phyloP scores from a whole-genome alignment of 331 rosid species.

The Malus hybrid region DNA sequence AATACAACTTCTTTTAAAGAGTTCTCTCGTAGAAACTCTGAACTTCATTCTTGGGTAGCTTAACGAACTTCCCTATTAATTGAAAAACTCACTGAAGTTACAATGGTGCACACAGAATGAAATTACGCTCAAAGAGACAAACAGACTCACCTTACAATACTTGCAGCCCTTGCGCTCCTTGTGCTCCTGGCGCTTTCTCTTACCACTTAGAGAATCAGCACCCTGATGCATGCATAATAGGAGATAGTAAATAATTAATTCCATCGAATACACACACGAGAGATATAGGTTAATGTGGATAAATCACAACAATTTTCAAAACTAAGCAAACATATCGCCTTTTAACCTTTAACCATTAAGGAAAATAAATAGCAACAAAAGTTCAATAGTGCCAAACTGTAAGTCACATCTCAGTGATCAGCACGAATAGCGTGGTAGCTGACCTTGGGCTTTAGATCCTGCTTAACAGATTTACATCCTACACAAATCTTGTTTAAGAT shows the following conservation, averaged over 20 bases:
- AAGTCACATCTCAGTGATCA: conserved; percentile 10
- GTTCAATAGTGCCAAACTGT: neutral
- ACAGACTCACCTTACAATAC: conserved; percentile 76
- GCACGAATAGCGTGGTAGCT: conserved; percentile 31
- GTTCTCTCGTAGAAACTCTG: conserved; percentile 65
- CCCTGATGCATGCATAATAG: conserved; percentile 44
- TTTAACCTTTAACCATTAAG: neutral
- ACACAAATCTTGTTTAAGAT: conserved; percentile 83
- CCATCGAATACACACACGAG: neutral
- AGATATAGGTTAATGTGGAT: too few relatives aligned
- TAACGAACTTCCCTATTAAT: conserved; percentile 43
- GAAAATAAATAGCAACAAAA: neutral
- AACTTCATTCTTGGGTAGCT: conserved; percentile 68
- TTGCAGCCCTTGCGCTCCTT: conserved; percentile 39
- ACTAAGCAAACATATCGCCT: neutral
- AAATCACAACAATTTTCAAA: neutral
- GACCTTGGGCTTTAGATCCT: conserved; percentile 58
- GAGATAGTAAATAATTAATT: neutral
- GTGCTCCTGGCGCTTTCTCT: conserved; percentile 7
- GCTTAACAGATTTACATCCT: conserved; percentile 63
- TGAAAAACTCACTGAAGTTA: conserved; percentile 10
- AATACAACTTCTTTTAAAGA: conserved; percentile 58
- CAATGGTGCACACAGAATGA: neutral
- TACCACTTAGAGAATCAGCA: conserved; percentile 21
- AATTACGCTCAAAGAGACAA: neutral